phyloP scores from a whole-genome alignment of 2,329 filamentous ascomycete species.

The Epichloe scottii region DNA sequence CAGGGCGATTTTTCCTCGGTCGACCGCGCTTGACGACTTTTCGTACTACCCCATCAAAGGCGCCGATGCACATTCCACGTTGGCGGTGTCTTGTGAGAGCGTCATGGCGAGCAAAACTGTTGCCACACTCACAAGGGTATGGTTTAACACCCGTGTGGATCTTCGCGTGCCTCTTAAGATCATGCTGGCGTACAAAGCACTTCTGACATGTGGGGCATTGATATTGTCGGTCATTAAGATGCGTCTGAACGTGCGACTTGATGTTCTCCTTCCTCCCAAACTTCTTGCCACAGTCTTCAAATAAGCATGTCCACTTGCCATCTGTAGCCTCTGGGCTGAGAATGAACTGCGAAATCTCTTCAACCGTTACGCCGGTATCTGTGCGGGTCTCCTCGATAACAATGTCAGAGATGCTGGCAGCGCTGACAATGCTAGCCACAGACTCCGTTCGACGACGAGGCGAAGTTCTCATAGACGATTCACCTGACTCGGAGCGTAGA shows the following conservation, averaged over 20 bases:
- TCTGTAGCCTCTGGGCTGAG: slow-evolving; percentile 58
- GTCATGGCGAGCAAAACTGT: slow-evolving; percentile 89
- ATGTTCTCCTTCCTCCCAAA: slow-evolving; percentile 99
- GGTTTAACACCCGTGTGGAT: slow-evolving; percentile 95
- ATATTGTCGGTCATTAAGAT: slow-evolving; percentile 91
- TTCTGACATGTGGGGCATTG: slow-evolving; percentile 88
- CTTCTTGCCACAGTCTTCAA: slow-evolving; percentile 66
- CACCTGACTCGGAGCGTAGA: slow-evolving; percentile 7
- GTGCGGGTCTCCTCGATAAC: slow-evolving; percentile 54
- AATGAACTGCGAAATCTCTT: slow-evolving; percentile 71
- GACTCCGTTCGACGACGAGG: slow-evolving; percentile 47
- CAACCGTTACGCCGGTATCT: slow-evolving; percentile 74
- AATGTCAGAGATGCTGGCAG: slow-evolving; percentile 47
- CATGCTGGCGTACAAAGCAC: slow-evolving; percentile 93
- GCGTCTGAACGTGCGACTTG: slow-evolving; percentile 95
- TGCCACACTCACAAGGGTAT: slow-evolving; percentile 87
- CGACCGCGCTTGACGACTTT: slow-evolving; percentile 51
- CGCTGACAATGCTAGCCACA: slow-evolving; percentile 43
- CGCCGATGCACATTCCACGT: slow-evolving; percentile 91
- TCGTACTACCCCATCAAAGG: slow-evolving; percentile 65
- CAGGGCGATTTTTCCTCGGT: slow-evolving; percentile 48
- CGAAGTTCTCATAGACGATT: slow-evolving; percentile 12
- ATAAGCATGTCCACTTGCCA: slow-evolving; percentile 70
- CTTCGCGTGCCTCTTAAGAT: slow-evolving; percentile 93
- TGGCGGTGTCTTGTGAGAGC: slow-evolving; percentile 89